A percentile compares a stretch with the other conserved stretches of the same genome.
These are phyloP conservation scores for Trichoderma koningiopsis DNA, from an alignment of 2,329 filamentous ascomycete genomes.

Conservation along the genomic window DNA sequence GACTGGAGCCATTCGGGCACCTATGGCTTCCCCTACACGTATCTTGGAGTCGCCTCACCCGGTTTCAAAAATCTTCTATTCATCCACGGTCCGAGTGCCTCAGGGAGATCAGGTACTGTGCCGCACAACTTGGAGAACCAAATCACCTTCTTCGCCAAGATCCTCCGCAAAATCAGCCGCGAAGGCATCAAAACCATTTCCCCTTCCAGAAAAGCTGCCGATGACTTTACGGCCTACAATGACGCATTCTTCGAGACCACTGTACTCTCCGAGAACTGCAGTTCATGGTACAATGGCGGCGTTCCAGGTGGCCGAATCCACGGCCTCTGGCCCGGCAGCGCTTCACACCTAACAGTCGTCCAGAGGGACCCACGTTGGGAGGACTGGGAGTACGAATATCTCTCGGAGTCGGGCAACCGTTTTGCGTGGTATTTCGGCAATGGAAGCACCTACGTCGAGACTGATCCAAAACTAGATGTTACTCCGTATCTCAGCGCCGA, in stretches of 20 bases:
- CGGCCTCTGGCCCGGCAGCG: constrained; percentile 70
- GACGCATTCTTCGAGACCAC: constrained; percentile 59
- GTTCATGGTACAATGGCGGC: constrained; percentile 72
- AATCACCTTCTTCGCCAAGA: constrained; percentile 64
- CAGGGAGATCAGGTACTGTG: constrained; percentile 65
- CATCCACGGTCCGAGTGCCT: constrained; percentile 61
- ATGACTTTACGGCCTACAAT: constrained; percentile 64
- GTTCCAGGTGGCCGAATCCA: constrained; percentile 64
- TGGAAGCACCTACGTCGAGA: constrained; percentile 64
- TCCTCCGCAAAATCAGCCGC: constrained; percentile 65
- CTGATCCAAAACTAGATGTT: constrained; percentile 57
- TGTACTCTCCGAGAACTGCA: constrained; percentile 63
- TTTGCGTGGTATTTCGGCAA: constrained; percentile 69
- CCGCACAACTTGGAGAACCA: constrained; percentile 69
- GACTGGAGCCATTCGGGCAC: constrained; percentile 59
- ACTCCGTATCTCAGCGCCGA: constrained; percentile 62
- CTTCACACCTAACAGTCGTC: constrained; percentile 61
- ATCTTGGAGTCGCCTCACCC: constrained; percentile 64
- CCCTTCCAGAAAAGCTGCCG: constrained; percentile 60
- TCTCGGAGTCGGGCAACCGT: constrained; percentile 48
- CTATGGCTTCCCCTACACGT: constrained; percentile 67
- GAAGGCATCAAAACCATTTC: constrained; percentile 67
- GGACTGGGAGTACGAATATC: constrained; percentile 55
- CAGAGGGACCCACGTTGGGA: constrained; percentile 58
- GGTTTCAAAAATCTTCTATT: constrained; percentile 70